Conservation (phyloP, 2,329 filamentous ascomycete species). For the Trichoderma sp. region DNA sequence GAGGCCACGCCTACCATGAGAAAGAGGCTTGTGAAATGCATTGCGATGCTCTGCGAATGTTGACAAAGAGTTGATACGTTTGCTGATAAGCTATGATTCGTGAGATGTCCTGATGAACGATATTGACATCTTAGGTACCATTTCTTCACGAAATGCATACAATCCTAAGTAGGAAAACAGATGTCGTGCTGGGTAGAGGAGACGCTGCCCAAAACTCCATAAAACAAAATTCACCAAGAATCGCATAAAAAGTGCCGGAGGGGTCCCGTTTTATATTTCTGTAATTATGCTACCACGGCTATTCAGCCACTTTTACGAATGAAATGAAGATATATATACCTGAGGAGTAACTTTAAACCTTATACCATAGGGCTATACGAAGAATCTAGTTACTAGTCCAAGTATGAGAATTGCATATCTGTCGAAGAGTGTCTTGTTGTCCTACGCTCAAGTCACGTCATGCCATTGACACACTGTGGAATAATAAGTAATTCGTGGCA, state of each 20-base stretch:
- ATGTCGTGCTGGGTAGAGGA: background rate
- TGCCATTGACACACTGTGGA: background rate
- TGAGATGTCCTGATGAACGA: background rate
- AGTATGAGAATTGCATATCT: too few species aligned
- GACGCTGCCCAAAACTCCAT: background rate
- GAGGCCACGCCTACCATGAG: background rate
- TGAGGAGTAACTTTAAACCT: background rate
- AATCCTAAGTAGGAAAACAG: fast-evolving
- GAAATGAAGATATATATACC: fast-evolving
- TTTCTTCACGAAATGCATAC: fast-evolving
- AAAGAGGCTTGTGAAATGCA: background rate
- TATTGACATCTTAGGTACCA: background rate
- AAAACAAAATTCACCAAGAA: background rate
- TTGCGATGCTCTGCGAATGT: background rate
- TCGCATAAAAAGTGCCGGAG: too few species aligned
- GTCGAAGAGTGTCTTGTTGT: background rate
- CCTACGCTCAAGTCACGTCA: background rate
- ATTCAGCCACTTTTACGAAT: too few species aligned
- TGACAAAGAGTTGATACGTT: background rate
- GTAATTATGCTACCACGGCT: too few species aligned
- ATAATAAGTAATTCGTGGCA: background rate
- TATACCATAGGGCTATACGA: background rate
- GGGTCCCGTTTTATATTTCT: too few species aligned
- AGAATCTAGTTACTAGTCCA: background rate
- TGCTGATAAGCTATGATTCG: background rate